Conservation (phyloP, 352 stramenopile species). For the Phytopythium boreale region DNA sequence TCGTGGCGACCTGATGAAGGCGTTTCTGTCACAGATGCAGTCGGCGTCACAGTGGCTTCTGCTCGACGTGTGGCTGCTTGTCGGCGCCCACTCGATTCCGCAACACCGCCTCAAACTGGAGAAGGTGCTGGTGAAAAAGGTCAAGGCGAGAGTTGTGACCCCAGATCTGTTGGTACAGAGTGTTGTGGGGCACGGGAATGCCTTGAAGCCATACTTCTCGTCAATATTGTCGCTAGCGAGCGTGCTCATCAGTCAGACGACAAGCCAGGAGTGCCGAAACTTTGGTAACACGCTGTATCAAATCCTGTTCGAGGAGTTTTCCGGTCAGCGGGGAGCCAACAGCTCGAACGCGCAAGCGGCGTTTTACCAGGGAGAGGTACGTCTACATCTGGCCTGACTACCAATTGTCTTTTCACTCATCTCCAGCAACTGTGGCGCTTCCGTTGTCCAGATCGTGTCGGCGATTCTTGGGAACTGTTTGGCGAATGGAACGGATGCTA, state of each 20-base stretch:
- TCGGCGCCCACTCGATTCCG: constrained; percentile 38
- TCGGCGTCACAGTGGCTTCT: constrained; percentile 21
- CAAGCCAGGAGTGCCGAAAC: constrained; percentile 10
- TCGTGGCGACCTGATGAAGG: constrained; percentile 43
- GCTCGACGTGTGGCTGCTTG: constrained; percentile 49
- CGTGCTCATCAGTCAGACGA: constrained; percentile 25
- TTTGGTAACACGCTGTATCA: constrained; percentile 42
- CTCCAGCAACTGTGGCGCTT: not conserved
- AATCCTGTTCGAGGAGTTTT: constrained; percentile 52
- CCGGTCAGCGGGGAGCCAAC: constrained; percentile 10
- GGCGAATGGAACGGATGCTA: constrained; percentile 19
- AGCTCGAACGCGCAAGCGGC: constrained; percentile 16
- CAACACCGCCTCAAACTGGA: constrained; percentile 36
- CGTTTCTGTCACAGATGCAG: constrained; percentile 30
- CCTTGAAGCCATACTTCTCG: constrained; percentile 39
- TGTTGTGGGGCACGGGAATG: constrained; percentile 33
- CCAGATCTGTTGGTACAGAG: constrained; percentile 24
- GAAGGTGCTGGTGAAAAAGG: constrained; percentile 43
- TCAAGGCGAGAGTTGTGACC: constrained; percentile 19
- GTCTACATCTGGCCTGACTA: not conserved
- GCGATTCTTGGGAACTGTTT: constrained; percentile 33
- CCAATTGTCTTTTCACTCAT: not conserved
- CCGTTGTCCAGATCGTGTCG: constrained; percentile 28
- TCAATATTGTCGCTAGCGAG: constrained; percentile 35
- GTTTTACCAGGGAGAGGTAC: constrained; percentile 57